These are phyloP conservation scores for Verticillium tricorpus DNA, from an alignment of 2,329 filamentous ascomycete species.

Conservation along the genomic window DNA sequence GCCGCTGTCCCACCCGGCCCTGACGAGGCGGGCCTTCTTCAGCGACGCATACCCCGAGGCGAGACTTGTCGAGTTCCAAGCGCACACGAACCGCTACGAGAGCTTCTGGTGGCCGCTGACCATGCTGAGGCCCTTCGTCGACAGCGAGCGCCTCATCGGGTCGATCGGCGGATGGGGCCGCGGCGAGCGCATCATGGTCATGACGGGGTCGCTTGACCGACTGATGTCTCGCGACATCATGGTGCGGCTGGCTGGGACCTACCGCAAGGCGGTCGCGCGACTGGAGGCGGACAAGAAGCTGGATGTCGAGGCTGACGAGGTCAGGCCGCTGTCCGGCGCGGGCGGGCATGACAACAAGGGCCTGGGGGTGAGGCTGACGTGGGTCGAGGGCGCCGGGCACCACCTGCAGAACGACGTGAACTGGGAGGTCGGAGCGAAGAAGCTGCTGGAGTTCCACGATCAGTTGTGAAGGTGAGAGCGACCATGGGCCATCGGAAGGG, in stretches of 20 bases:
- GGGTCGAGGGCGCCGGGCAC: constrained; percentile 42
- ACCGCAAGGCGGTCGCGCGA: constrained; percentile 24
- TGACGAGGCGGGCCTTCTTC: constrained; percentile 48
- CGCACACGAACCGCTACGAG: constrained; percentile 42
- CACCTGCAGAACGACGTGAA: constrained; percentile 49
- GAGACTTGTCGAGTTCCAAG: constrained; percentile 36
- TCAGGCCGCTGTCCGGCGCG: constrained; percentile 13
- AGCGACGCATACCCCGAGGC: constrained; percentile 33
- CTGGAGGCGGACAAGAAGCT: constrained; percentile 25
- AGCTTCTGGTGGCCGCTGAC: constrained; percentile 47
- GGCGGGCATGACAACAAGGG: constrained; percentile 20
- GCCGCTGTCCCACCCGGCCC: constrained; percentile 43
- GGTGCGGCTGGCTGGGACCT: constrained; percentile 30
- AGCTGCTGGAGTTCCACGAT: constrained; percentile 35
- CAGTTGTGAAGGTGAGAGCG: neutral
- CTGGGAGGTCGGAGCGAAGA: constrained; percentile 41
- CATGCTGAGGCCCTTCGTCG: constrained; percentile 40
- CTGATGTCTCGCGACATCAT: constrained; percentile 34
- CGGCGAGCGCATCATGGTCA: constrained; percentile 29
- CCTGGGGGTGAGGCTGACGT: constrained; percentile 33
- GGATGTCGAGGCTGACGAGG: constrained; percentile 14
- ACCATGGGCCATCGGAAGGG: neutral
- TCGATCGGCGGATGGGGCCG: constrained; percentile 25
- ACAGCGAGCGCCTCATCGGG: constrained; percentile 31
- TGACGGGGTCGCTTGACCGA: constrained; percentile 34